phyloP scores from a whole-genome alignment of 1,284 basidiomycete species.

The Apiotrichum gracile region DNA sequence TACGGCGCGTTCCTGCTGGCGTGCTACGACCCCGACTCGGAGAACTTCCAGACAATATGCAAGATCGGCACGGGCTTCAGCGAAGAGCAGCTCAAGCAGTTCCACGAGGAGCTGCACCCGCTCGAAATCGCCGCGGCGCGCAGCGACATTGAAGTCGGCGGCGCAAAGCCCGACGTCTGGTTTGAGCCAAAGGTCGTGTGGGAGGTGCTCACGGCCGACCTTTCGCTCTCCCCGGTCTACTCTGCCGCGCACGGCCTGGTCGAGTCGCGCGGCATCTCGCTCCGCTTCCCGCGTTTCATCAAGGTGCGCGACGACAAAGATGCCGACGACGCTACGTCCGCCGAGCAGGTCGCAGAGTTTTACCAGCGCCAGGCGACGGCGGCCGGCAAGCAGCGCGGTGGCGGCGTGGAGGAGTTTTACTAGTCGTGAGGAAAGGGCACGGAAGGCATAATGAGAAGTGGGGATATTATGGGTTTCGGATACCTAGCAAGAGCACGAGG shows the following conservation, averaged over 20 bases:
- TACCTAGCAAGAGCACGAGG: not conserved
- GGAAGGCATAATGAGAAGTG: too few species aligned
- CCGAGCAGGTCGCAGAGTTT: constrained; percentile 94
- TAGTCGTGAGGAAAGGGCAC: constrained; percentile 5
- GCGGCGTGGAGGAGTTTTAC: constrained; percentile 73
- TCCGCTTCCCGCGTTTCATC: constrained; percentile 94
- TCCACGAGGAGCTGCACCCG: constrained; percentile 74
- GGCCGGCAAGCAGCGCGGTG: constrained; percentile 57
- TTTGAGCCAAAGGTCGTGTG: constrained; percentile 93
- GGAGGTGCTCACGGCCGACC: constrained; percentile 96
- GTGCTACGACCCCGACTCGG: constrained; percentile 84
- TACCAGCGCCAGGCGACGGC: constrained; percentile 83
- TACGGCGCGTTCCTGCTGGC: constrained; percentile 94
- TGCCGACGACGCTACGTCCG: constrained; percentile 82
- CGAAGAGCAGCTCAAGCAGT: constrained; percentile 78
- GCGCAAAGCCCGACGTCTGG: constrained; percentile 89
- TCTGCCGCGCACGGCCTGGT: constrained; percentile 92
- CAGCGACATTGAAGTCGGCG: constrained; percentile 74
- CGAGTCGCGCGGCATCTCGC: constrained; percentile 81
- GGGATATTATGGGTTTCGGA: not conserved
- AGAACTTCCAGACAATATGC: constrained; percentile 93
- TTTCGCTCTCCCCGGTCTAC: constrained; percentile 95
- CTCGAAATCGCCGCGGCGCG: constrained; percentile 58
- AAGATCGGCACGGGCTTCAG: constrained; percentile 99
- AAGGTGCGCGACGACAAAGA: constrained; percentile 87